Base-by-base conservation (phyloP, 139 green algal species). In the Micractinium conductrix region DNA sequence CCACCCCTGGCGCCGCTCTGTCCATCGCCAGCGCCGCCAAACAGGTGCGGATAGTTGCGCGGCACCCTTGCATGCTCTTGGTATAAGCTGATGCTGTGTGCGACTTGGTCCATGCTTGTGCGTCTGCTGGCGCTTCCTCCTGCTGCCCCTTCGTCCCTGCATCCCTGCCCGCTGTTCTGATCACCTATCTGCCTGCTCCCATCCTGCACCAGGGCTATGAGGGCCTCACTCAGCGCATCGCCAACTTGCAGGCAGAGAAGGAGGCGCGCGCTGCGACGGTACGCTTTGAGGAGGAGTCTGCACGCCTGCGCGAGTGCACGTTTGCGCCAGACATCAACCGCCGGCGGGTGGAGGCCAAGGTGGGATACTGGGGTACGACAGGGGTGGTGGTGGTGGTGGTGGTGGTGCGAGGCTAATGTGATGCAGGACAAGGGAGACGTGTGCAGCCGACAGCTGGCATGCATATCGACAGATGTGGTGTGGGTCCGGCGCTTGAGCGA, bases 291-390 rank as follows among this genome's bases (percentile, higher is more conserved):
- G 71, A 75, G n/a, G 73, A 87, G 75, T 44, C 24, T 6, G n/a
- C n/a, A 19, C 30, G 79, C 67, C 53, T 84, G 8, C 2, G 2
- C 22, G 74, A 84, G 53, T 87, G 83, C 75, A 84, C 45, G 67
- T 87, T 87, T 70, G 38, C 48, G 50, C 83, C 83, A 14, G 62
- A 78, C 38, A 62, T 83, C 35, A 82, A 82, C 62, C 74, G 35
- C 12, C 37, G n/a, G 48, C 45, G 48, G 5, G 72, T 86, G 40
- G 4, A 65, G 35, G 58, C 58, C 43, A 84, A 78, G 79, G 79
- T 84, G 67, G 30, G 78, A n/a, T n/a, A n/a, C 58, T 21, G 26
- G 48, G 58, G 26, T 14, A 5, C 6, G 58, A 3, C 58, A 67
- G 26, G 24, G 35, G 9, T 37, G 63, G n/a, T 71, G 63, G 19